phyloP scores from a whole-genome alignment of 345 rosid species.

The Acer saccharum region DNA sequence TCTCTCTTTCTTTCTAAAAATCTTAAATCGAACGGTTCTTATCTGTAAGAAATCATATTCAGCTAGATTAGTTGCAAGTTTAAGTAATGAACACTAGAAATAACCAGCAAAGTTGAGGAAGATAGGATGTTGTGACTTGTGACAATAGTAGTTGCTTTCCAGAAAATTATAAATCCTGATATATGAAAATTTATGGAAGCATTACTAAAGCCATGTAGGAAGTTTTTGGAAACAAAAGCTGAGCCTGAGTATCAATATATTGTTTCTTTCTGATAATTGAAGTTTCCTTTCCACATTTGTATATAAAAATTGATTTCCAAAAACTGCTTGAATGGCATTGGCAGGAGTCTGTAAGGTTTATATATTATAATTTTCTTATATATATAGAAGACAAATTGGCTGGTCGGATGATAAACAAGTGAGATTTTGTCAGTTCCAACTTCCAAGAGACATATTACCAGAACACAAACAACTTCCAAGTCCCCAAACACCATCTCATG shows the following conservation, averaged over 20 bases:
- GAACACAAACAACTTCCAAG: not conserved
- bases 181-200: not conserved
- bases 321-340: not conserved
- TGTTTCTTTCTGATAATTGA: not conserved
- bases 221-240: not conserved
- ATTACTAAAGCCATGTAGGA: not conserved
- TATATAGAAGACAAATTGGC: not conserved
- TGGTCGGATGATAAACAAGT: not conserved
- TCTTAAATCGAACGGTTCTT: not conserved
- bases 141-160: not conserved
- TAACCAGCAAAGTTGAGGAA: not conserved
- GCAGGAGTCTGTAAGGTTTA: not conserved
- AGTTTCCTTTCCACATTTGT: too few relatives aligned
- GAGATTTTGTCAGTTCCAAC: not conserved
- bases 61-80: not conserved
- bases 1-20: not conserved
- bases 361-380: not conserved
- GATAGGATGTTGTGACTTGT: not conserved
- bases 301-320: too few relatives aligned
- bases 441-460: not conserved
- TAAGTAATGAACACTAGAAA: not conserved
- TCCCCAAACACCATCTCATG: too few relatives aligned
- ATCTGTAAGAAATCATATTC: not conserved
- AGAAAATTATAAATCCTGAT: not conserved
- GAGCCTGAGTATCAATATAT: not conserved